Base-by-base conservation (phyloP, 1,284 basidiomycete genomes). In the Polyporus tsugae region DNA sequence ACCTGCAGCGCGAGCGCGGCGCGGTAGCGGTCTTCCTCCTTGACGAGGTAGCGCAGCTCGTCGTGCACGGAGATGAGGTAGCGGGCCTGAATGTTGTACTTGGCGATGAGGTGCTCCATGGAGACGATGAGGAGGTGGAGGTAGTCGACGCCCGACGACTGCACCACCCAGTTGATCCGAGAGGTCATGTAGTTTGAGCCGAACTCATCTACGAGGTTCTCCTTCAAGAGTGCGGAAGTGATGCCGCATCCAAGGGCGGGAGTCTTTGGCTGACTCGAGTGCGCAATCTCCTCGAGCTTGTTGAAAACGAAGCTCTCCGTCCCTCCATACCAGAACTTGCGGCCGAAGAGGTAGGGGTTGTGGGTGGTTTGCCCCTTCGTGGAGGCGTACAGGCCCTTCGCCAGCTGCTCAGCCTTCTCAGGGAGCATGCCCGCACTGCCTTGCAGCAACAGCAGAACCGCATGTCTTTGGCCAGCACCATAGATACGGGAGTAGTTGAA, bases 401-500 rank as follows among this genome's bases (percentile, higher is more conserved):
- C 96, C 5, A 95, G 86, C 68, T 89, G 86, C 71, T 92, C 91
- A 1, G 97, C 97, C 72, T 92, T 83, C 62, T 94, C 92, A 6
- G 89, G 89, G 13, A 90, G 83, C 87, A 99, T 93, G 6, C 84
- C 87, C 0, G 95, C 87, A 74, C 93, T 97, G 6, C 93, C 90
- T 79, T 99, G 97, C 65, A 97, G 85, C 1, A 99, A 84, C 2
- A 99, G 87, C 49, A 97, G 88, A 4, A 96, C 86, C 1, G 97
- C 97, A 75, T 99, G 97, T 67, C 92, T 91, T 88, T 97, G 95
- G 19, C 98, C 98, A 0, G 98, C 97, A 19, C 97, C 97, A 76
- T 99, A 99, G 75, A 99, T 99, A 62, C 98, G 91, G 53, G 97
- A 98, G 78, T 99, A 99, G 79, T 99, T 99, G 88, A 99, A 99